These are phyloP conservation scores for Coleophoma eucalyptorum DNA, from an alignment of 2,329 filamentous ascomycete genomes.

Conservation along the genomic window DNA sequence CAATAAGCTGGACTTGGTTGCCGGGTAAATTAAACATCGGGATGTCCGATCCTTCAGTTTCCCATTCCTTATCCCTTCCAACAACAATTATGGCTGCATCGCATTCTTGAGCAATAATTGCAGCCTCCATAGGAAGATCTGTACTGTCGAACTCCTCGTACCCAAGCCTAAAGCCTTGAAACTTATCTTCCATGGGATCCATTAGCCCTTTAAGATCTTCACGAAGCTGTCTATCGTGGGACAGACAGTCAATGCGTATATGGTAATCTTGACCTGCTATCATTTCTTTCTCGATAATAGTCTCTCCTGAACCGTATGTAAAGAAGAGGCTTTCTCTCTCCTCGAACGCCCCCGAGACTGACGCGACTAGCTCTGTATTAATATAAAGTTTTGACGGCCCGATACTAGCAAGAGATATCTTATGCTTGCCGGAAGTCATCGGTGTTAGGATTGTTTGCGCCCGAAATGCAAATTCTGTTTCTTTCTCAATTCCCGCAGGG, in stretches of 20 bases:
- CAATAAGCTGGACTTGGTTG: constrained; percentile 27
- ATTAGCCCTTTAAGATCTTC: background rate
- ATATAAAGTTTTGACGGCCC: background rate
- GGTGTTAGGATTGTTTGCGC: background rate
- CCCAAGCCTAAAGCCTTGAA: background rate
- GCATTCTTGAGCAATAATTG: constrained; percentile 46
- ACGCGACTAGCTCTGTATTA: background rate
- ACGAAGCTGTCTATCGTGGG: background rate
- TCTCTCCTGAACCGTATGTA: background rate
- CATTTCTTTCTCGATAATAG: background rate
- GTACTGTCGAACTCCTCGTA: constrained; percentile 20
- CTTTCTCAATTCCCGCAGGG: background rate
- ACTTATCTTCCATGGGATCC: background rate
- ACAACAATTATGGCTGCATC: constrained; percentile 59
- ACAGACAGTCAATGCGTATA: background rate
- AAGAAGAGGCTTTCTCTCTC: background rate
- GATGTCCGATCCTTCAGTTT: background rate
- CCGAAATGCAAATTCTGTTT: background rate
- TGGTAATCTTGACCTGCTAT: background rate
- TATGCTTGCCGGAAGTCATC: background rate
- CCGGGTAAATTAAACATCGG: background rate
- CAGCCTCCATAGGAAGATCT: constrained; percentile 37
- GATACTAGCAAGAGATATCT: background rate
- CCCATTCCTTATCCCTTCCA: constrained; percentile 43
- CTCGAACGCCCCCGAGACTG: background rate